These are phyloP conservation scores for Mrakia gelida DNA, from an alignment of 768 basidiomycete species.

Conservation along the genomic window DNA sequence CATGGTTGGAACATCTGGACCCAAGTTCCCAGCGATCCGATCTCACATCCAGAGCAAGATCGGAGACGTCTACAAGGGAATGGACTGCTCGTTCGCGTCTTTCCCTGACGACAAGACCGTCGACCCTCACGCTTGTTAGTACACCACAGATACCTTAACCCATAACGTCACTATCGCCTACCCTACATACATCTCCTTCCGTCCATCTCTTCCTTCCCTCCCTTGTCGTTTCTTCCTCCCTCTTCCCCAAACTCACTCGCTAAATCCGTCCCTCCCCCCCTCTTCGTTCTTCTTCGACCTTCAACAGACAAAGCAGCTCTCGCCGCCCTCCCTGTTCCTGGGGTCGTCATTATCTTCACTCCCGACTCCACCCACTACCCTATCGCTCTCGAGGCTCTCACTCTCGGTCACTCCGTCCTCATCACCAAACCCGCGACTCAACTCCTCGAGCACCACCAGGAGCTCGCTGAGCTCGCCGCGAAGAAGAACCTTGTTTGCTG, in stretches of 20 bases:
- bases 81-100: slow-evolving; percentile 75
- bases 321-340: slow-evolving; percentile 8
- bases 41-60: slow-evolving; percentile 78
- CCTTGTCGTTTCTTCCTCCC: neutral
- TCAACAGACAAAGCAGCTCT: slow-evolving; percentile 17
- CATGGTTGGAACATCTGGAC: slow-evolving; percentile 85
- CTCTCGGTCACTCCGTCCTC: slow-evolving; percentile 67
- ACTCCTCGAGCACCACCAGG: slow-evolving; percentile 73
- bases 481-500: slow-evolving; percentile 79
- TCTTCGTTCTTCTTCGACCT: neutral
- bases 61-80: slow-evolving; percentile 73
- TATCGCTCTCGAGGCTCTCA: slow-evolving; percentile 77
- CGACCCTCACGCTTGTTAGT: slow-evolving; percentile 77
- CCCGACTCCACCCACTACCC: slow-evolving; percentile 84
- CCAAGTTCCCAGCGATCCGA: slow-evolving; percentile 76
- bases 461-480: slow-evolving; percentile 68
- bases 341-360: slow-evolving; percentile 58
- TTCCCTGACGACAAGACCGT: slow-evolving; percentile 67
- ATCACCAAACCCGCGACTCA: slow-evolving; percentile 92
- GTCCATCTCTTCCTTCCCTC: neutral
- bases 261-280: neutral
- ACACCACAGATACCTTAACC: too few relatives aligned
- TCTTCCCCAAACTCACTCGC: neutral
- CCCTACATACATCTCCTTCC: too few relatives aligned
- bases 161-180: too few relatives aligned